A percentile compares a stretch with the other conserved stretches of the same genome.
phyloP scores from a whole-genome alignment of 2,329 filamentous ascomycete genomes.

The Pseudogymnoascus sp. region DNA sequence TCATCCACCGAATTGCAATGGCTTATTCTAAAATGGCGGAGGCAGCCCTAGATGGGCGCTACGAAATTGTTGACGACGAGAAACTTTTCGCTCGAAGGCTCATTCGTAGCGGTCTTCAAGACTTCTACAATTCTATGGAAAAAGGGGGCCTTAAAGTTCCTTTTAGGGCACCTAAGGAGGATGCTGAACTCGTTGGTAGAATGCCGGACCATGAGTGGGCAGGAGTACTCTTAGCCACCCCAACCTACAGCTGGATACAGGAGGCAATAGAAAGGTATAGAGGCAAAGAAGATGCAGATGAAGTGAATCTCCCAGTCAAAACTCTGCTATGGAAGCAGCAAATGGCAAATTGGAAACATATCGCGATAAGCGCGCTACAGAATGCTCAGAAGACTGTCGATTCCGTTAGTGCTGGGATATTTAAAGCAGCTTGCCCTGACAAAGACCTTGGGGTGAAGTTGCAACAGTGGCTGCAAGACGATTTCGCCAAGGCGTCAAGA shows the following conservation, averaged over 20 bases:
- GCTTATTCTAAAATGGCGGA: conserved; percentile 13
- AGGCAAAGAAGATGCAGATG: conserved; percentile 13
- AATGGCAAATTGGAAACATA: conserved; percentile 14
- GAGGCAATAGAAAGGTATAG: conserved; percentile 14
- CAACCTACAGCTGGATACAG: conserved; percentile 16
- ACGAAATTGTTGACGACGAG: conserved; percentile 11
- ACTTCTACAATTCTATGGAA: conserved; percentile 12
- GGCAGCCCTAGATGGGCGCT: conserved; percentile 14
- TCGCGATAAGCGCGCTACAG: conserved; percentile 10
- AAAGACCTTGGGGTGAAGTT: conserved; percentile 13
- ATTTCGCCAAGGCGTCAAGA: conserved; percentile 10
- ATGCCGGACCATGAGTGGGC: conserved; percentile 9
- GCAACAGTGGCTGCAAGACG: conserved; percentile 15
- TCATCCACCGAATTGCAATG: conserved; percentile 12
- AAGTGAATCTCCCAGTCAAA: conserved; percentile 16
- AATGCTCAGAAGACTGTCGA: conserved; percentile 14
- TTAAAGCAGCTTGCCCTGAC: conserved; percentile 15
- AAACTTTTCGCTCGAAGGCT: conserved; percentile 13
- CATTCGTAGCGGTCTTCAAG: conserved; percentile 10
- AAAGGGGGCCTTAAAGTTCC: conserved; percentile 5
- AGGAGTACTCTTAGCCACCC: conserved; percentile 4
- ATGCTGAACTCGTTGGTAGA: conserved; percentile 11
- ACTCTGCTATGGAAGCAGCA: conserved; percentile 15
- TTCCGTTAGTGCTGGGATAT: conserved; percentile 11
- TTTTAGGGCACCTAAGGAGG: conserved; percentile 2